Conservation (phyloP, 306 rosid species). For the Vigna mungo region DNA sequence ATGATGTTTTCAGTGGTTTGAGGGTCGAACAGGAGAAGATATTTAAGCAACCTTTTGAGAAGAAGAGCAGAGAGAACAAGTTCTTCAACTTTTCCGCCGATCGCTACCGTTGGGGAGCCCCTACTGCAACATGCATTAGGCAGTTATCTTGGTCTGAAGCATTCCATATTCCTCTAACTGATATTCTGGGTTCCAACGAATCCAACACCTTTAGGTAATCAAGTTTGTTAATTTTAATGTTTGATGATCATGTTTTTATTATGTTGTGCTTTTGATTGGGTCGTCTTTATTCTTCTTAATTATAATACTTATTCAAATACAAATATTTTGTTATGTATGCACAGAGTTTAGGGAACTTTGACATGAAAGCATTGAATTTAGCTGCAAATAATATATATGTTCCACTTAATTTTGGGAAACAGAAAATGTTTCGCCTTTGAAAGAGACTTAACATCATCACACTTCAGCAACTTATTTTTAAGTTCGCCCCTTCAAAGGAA, state of each 20-base stretch:
- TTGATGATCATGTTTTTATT: background rate
- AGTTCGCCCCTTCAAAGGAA: too few relatives aligned
- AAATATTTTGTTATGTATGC: background rate
- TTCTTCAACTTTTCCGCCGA: background rate
- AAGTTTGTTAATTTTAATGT: background rate
- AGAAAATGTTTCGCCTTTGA: too few relatives aligned
- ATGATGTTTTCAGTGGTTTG: background rate
- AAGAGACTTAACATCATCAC: too few relatives aligned
- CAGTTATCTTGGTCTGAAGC: conserved; percentile 8
- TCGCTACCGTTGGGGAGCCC: conserved; percentile 7
- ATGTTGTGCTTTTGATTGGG: background rate
- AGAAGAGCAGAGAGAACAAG: background rate
- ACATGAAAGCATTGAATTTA: background rate
- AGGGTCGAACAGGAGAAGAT: background rate
- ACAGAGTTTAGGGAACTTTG: background rate
- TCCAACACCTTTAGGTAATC: background rate
- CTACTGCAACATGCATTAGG: background rate
- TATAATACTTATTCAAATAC: background rate
- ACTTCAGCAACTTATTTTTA: too few relatives aligned
- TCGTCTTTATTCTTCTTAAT: background rate
- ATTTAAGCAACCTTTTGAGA: background rate
- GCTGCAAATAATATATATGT: too few relatives aligned
- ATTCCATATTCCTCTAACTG: background rate
- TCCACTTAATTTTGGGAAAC: too few relatives aligned
- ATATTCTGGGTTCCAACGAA: background rate